Evolutionary conservation across 169 alveolate genomes (phyloP).

Genomic region (Plasmodium knowlesi): DNA sequence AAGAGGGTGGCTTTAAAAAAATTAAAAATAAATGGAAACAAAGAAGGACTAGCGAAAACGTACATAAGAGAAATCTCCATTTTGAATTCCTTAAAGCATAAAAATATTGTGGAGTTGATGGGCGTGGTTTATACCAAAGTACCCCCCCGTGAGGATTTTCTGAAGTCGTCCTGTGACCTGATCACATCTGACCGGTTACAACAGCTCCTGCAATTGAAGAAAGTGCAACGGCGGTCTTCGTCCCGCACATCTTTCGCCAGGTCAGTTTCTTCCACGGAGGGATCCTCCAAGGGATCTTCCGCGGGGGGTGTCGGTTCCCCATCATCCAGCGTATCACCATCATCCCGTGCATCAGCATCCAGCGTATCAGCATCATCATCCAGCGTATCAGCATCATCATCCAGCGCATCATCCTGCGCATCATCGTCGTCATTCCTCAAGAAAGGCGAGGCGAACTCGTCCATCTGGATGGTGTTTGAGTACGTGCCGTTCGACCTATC

Average conservation of each 20-base stretch:
- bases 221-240: neutral
- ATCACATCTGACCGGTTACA: neutral
- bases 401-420: neutral
- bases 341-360: no score
- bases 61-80: constrained; percentile 90
- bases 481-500: constrained; percentile 89
- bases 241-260: neutral
- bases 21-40: constrained; percentile 86
- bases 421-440: neutral
- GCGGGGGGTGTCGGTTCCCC: neutral
- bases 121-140: constrained; percentile 87
- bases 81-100: constrained; percentile 86
- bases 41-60: constrained; percentile 92
- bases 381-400: neutral
- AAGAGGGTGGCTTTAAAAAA: constrained; percentile 89
- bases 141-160: neutral
- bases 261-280: neutral
- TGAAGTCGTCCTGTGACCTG: neutral
- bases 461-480: constrained; percentile 91
- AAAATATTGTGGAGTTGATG: constrained; percentile 85
- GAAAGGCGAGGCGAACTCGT: constrained; percentile 66
- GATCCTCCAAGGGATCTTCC: no score
- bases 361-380: no score
- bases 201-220: neutral
- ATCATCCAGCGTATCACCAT: no score